Evolutionary conservation across 495 filamentous ascomycete species (phyloP).

Genomic region (Talaromyces ruber): DNA sequence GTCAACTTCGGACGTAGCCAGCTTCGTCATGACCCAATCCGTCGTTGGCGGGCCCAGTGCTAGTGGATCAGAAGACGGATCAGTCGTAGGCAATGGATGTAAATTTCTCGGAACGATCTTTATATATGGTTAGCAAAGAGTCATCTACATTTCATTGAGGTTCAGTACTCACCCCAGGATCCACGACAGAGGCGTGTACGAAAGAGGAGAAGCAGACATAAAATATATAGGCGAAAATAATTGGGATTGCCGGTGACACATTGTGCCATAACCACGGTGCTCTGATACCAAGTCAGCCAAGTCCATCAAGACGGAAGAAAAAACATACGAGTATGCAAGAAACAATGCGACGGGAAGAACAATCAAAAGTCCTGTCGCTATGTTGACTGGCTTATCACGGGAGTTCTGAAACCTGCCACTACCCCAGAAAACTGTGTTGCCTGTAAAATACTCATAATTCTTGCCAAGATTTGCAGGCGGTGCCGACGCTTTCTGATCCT

Average conservation of each 20-base stretch:
- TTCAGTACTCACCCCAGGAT: conserved; percentile 70
- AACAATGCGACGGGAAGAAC: conserved; percentile 72
- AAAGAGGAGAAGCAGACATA: conserved; percentile 89
- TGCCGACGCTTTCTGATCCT: conserved; percentile 17
- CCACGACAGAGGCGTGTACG: conserved; percentile 79
- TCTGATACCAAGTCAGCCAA: conserved; percentile 20
- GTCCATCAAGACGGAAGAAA: neutral
- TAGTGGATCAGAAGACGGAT: conserved; percentile 64
- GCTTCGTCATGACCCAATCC: conserved; percentile 84
- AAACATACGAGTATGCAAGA: conserved; percentile 67
- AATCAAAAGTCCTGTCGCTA: conserved; percentile 73
- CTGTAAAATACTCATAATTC: conserved; percentile 87
- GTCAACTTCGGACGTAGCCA: conserved; percentile 56
- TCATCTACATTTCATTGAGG: neutral
- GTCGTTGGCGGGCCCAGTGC: conserved; percentile 74
- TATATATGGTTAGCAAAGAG: conserved; percentile 9
- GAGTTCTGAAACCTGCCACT: conserved; percentile 84
- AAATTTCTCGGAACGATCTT: conserved; percentile 82
- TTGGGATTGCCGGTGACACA: conserved; percentile 84
- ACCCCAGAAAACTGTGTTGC: conserved; percentile 83
- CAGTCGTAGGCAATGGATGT: conserved; percentile 50
- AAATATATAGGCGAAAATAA: conserved; percentile 84
- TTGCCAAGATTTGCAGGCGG: conserved; percentile 43
- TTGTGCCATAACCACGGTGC: conserved; percentile 87
- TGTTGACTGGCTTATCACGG: conserved; percentile 80